These are phyloP conservation scores for Russula abietina DNA, from an alignment of 768 basidiomycete species.

Conservation along the genomic window DNA sequence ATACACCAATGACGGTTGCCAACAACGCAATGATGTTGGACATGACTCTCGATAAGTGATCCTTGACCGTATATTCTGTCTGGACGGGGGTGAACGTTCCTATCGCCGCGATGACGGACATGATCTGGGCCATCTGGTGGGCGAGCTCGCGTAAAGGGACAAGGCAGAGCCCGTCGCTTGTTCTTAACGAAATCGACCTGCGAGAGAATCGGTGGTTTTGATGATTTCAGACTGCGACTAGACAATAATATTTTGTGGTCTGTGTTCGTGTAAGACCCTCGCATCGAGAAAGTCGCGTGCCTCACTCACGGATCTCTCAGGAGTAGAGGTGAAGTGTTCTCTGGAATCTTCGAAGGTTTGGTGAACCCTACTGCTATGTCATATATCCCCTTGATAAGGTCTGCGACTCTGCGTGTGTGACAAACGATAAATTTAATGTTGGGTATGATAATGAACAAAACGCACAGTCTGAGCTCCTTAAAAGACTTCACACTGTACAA, in stretches of 20 bases:
- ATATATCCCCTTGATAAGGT: conserved; percentile 91
- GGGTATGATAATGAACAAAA: conserved; percentile 57
- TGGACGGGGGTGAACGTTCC: conserved; percentile 94
- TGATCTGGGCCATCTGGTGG: too few relatives aligned
- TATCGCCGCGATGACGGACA: conserved; percentile 90
- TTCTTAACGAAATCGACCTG: conserved; percentile 79
- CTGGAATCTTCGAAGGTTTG: conserved; percentile 98
- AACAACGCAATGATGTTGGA: conserved; percentile 81
- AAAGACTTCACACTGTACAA: conserved; percentile 90
- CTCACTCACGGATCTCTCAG: conserved; percentile 76
- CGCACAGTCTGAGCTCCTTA: conserved; percentile 91
- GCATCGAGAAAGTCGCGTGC: not conserved
- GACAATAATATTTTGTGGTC: conserved; percentile 97
- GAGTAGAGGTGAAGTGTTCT: conserved; percentile 87
- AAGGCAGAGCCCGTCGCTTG: conserved; percentile 93
- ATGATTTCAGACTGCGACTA: conserved; percentile 99
- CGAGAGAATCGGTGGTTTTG: conserved; percentile 95
- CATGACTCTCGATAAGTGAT: conserved; percentile 61
- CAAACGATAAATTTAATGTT: conserved; percentile 5
- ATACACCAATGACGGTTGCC: conserved; percentile 87
- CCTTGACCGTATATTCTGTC: conserved; percentile 94
- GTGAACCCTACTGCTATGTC: conserved; percentile 98
- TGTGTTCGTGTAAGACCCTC: conserved; percentile 33
- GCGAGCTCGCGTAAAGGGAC: conserved; percentile 97
- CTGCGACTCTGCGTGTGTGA: conserved; percentile 75